phyloP scores from a whole-genome alignment of 2,329 filamentous ascomycete genomes.

The Stemphylium vesicarium region DNA sequence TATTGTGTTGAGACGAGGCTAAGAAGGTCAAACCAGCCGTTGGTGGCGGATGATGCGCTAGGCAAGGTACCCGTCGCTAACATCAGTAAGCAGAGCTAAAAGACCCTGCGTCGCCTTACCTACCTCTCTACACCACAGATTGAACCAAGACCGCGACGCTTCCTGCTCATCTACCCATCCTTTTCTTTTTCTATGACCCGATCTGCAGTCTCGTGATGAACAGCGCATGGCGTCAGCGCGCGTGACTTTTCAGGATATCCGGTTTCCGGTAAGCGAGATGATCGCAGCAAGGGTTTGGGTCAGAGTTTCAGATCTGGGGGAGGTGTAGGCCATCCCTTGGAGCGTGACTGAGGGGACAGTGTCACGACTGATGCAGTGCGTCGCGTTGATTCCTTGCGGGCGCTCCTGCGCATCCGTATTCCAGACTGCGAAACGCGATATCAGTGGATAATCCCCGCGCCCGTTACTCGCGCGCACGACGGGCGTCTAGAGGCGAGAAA shows the following conservation, averaged over 20 bases:
- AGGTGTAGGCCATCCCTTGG: conserved; percentile 1
- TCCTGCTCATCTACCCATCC: no score
- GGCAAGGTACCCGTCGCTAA: background rate
- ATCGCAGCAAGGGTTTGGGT: background rate
- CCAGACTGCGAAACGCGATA: background rate
- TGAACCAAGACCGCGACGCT: no score
- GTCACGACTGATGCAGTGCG: background rate
- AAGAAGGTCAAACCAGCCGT: no score
- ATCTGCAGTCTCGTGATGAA: no score
- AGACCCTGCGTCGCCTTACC: background rate
- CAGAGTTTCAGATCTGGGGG: background rate
- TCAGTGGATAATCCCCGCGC: background rate
- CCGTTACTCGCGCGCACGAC: background rate
- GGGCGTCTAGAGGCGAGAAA: conserved; percentile 15
- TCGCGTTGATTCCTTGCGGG: conserved; percentile 1
- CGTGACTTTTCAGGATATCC: background rate
- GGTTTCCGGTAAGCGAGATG: background rate
- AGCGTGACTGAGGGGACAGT: background rate
- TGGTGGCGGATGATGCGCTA: background rate
- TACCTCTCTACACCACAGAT: background rate
- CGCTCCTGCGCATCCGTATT: background rate
- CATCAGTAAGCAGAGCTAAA: background rate
- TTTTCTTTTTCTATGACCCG: no score
- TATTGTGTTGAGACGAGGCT: no score
- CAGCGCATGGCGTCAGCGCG: background rate